These are phyloP conservation scores for Metschnikowia noctiluminum DNA, from an alignment of 805 yeast genomes.

Conservation along the genomic window DNA sequence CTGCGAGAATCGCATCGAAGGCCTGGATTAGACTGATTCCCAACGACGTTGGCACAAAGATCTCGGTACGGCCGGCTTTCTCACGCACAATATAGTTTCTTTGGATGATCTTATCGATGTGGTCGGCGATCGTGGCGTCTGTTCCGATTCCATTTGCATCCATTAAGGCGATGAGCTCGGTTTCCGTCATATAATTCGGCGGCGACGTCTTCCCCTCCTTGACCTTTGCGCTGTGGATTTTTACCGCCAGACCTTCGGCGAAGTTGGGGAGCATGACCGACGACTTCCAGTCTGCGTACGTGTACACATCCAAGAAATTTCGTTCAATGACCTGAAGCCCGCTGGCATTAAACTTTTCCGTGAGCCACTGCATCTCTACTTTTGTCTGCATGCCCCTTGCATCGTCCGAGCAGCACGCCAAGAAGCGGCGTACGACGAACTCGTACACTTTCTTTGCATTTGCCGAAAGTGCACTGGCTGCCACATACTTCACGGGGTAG, in stretches of 20 bases:
- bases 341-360: constrained; percentile 65
- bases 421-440: constrained; percentile 76
- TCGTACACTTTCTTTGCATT: constrained; percentile 77
- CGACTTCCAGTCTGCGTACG: constrained; percentile 76
- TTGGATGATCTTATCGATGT: constrained; percentile 72
- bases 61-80: constrained; percentile 35
- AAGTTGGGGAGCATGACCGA: constrained; percentile 63
- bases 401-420: constrained; percentile 90
- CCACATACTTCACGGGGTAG: constrained; percentile 68
- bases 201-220: constrained; percentile 76
- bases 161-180: constrained; percentile 90
- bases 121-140: constrained; percentile 98
- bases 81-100: constrained; percentile 63
- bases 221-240: constrained; percentile 55
- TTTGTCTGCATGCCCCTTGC: constrained; percentile 74
- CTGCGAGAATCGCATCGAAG: constrained; percentile 74
- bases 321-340: constrained; percentile 72
- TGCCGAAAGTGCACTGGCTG: constrained; percentile 24
- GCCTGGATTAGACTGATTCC: constrained; percentile 90
- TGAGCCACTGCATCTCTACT: constrained; percentile 70
- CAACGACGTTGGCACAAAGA: constrained; percentile 71
- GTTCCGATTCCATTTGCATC: constrained; percentile 98
- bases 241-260: constrained; percentile 51
- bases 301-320: constrained; percentile 79
- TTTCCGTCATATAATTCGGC: constrained; percentile 82